Percentiles rank a stretch among this genome's conserved stretches.
phyloP scores from a whole-genome alignment of 192 early-diverging fungal genomes.

The Irineochytrium annulatum region DNA sequence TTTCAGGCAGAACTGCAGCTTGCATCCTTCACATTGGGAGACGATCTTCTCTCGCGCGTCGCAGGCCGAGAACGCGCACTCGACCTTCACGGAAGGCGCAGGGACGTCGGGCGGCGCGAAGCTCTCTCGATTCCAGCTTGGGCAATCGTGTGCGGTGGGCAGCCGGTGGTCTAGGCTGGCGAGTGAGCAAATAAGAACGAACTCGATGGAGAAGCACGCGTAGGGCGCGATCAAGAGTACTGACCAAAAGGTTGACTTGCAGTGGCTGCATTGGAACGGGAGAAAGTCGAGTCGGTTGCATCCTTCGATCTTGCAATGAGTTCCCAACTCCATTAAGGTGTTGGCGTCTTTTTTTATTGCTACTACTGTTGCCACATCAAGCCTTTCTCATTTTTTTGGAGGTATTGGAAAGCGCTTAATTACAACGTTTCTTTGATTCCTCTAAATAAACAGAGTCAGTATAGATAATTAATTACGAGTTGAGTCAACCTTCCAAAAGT shows the following conservation, averaged over 20 bases:
- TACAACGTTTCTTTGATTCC: constrained; percentile 22
- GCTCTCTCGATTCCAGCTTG: constrained; percentile 11
- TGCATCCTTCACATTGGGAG: constrained; percentile 3
- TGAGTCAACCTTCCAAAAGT: constrained; percentile 34
- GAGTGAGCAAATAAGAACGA: neutral
- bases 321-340: constrained; percentile 11
- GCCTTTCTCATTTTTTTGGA: constrained; percentile 2
- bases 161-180: constrained; percentile 16
- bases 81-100: too few species aligned
- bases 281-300: constrained; percentile 14
- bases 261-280: constrained; percentile 17
- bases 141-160: constrained; percentile 14
- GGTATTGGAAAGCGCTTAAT: constrained; percentile 39
- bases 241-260: constrained; percentile 10
- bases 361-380: too few species aligned
- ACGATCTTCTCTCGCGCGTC: constrained; percentile 12
- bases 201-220: too few species aligned
- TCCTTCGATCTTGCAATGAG: constrained; percentile 3
- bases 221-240: too few species aligned
- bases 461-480: neutral
- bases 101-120: neutral
- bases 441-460: neutral
- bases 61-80: constrained; percentile 3
- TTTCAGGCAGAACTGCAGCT: constrained; percentile 2
- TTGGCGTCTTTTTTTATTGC: too few species aligned